Percentiles rank a stretch among this genome's conserved stretches.
Conservation (phyloP, 768 basidiomycete genomes). For the Calocera viscosa region DNA sequence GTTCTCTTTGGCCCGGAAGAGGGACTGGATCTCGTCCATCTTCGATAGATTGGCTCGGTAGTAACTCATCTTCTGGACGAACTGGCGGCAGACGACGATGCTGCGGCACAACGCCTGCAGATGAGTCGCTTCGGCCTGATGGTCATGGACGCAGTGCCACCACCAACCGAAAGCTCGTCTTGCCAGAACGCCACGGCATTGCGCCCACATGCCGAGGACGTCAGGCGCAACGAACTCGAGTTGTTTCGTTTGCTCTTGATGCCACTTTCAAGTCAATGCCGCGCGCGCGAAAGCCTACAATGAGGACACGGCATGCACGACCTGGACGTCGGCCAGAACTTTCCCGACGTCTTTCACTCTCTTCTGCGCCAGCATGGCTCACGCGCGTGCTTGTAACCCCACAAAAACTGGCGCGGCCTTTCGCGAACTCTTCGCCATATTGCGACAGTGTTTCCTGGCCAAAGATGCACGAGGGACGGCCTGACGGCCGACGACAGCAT, state of each 20-base stretch:
- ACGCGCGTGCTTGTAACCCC: conserved; percentile 63
- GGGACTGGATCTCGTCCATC: conserved; percentile 87
- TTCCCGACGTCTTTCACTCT: conserved; percentile 58
- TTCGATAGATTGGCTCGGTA: conserved; percentile 72
- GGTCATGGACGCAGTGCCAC: conserved; percentile 68
- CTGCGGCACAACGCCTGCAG: conserved; percentile 84
- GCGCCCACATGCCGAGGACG: conserved; percentile 66
- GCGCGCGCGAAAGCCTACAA: conserved; percentile 77
- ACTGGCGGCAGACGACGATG: conserved; percentile 53
- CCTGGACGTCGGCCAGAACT: conserved; percentile 58
- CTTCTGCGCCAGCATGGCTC: conserved; percentile 63
- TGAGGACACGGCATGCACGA: conserved; percentile 52
- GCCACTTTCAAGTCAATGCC: conserved; percentile 55
- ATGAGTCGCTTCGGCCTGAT: conserved; percentile 56
- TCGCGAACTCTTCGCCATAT: conserved; percentile 61
- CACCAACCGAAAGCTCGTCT: conserved; percentile 66
- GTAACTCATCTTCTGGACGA: conserved; percentile 65
- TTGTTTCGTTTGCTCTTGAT: conserved; percentile 58
- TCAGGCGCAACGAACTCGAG: conserved; percentile 68
- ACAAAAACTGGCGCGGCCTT: conserved; percentile 57
- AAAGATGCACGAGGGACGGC: conserved; percentile 67
- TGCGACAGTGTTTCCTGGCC: conserved; percentile 60
- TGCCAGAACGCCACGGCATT: conserved; percentile 57
- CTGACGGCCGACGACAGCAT: conserved; percentile 65
- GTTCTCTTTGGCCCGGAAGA: conserved; percentile 93